Evolutionary conservation across 2,329 filamentous ascomycete species (phyloP).

Genomic region (Xylariaceae sp.): DNA sequence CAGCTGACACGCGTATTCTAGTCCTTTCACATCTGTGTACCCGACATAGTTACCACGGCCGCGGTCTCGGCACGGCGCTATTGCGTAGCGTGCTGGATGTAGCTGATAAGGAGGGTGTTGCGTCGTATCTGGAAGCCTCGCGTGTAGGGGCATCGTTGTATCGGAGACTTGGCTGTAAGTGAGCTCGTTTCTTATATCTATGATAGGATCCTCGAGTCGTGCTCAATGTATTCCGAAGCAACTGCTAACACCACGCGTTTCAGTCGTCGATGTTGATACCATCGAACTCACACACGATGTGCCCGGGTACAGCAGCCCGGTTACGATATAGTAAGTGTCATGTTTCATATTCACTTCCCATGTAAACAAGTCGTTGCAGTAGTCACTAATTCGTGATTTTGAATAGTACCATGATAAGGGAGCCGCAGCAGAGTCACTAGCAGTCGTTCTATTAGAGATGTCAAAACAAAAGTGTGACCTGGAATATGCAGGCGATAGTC

Average conservation of each 20-base stretch:
- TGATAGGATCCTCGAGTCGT: too few species aligned
- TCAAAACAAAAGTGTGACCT: too few species aligned
- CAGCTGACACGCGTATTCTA: neutral
- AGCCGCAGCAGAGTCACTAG: neutral
- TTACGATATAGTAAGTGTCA: constrained; percentile 7
- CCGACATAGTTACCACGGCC: constrained; percentile 24
- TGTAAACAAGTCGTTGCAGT: neutral
- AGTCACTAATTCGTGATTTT: neutral
- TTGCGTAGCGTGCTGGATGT: constrained; percentile 22
- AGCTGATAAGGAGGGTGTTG: constrained; percentile 23
- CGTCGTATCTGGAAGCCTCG: constrained; percentile 24
- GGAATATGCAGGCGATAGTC: neutral
- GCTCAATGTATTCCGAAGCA: neutral
- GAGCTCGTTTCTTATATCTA: too few species aligned
- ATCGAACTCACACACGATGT: constrained; percentile 18
- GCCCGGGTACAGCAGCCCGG: constrained; percentile 5
- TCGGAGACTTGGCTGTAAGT: constrained; percentile 19
- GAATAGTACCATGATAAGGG: constrained; percentile 9
- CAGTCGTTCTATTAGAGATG: neutral
- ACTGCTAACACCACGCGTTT: neutral
- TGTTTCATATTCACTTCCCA: neutral
- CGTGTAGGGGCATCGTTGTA: constrained; percentile 24
- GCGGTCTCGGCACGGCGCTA: constrained; percentile 25
- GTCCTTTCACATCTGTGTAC: constrained; percentile 27
- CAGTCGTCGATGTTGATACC: constrained; percentile 18